Evolutionary conservation across 129 eudicot species (phyloP), one percentile per base, ranked within the genome.

Genomic region (Glebionis coronaria): DNA sequence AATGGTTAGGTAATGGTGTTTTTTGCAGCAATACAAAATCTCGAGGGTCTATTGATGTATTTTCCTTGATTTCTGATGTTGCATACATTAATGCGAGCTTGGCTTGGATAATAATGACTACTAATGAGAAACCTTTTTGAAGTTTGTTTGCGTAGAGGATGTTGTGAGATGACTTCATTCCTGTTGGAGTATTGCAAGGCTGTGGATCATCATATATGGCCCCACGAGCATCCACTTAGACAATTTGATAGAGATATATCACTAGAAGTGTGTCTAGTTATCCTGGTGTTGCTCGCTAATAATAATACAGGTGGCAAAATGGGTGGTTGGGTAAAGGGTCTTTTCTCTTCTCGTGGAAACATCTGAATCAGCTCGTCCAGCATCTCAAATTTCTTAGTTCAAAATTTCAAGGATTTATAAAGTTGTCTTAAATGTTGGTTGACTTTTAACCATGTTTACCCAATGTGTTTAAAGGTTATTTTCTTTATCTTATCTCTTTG

Each of bases 141-240:
- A 77, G 87, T 89, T 53, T 94, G 99, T 78, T 50, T 89, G 87
- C 93, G 95, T 19, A 82, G 90, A 82, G 99, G 99, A 64, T 94
- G 99, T 97, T 89, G 95, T 69, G 99, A 94, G 84, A 94, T 89
- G 99, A 63, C 97, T 42, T 78, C 93, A 21, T 83, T 89, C 75
- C 84, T 89, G 99, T 73, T 94, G 85, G 97, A 94, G 55, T 94
- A 86, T 68, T 94, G 99, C 81, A 94, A 94, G 88, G 95, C 95
- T 47, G 99, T 94, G 51, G 99, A 94, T 78, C 95, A 93, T 71
- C 97, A 89, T 77, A 79, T 94, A 53, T 94, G 99, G 99, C 99
- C 95, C 55, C 97, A 94, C 79, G 97, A 87, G 67, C 95, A 94
- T 76, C 95, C 97, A 19, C 97, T 94, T 61, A 81, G 99, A 78